A percentile compares a stretch with the other conserved stretches of the same genome.
phyloP scores from a whole-genome alignment of 2,329 filamentous ascomycete species.

The Colletotrichum neosansevieriae region DNA sequence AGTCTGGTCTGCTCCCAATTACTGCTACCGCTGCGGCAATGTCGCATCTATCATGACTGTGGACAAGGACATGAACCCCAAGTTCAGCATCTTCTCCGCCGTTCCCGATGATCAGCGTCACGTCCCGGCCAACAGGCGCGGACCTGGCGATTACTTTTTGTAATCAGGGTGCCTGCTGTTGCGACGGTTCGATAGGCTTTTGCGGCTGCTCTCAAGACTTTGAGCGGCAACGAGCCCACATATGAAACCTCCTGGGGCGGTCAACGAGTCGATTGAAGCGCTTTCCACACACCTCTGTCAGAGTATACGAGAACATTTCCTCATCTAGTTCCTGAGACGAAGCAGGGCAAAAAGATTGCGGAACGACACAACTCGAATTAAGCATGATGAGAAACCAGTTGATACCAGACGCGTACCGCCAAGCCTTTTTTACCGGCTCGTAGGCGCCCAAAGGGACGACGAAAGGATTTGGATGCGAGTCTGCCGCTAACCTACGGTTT shows the following conservation, averaged over 20 bases:
- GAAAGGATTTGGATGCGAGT: constrained; percentile 1
- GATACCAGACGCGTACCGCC: background rate
- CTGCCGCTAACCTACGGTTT: background rate
- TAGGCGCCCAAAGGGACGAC: background rate
- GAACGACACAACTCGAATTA: background rate
- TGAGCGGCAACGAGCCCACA: background rate
- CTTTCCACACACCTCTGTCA: background rate
- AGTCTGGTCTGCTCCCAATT: constrained; percentile 97
- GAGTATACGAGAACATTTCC: background rate
- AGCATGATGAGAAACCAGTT: constrained; percentile 24
- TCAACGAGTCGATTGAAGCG: no score
- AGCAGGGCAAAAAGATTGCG: background rate
- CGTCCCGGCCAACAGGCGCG: constrained; percentile 77
- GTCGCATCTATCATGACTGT: constrained; percentile 97
- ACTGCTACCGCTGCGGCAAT: constrained; percentile 95
- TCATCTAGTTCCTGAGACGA: background rate
- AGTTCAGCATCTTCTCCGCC: constrained; percentile 92
- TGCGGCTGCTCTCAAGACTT: background rate
- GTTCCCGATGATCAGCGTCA: constrained; percentile 89
- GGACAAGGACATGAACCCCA: constrained; percentile 84
- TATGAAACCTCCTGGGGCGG: background rate
- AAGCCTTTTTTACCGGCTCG: constrained; percentile 6
- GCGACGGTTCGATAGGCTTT: background rate
- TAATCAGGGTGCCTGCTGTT: constrained; percentile 47
- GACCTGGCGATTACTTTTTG: constrained; percentile 78